Evolutionary conservation across 306 rosid species (phyloP), one percentile per base, ranked within the genome.

Genomic region (Sicyos edulis): DNA sequence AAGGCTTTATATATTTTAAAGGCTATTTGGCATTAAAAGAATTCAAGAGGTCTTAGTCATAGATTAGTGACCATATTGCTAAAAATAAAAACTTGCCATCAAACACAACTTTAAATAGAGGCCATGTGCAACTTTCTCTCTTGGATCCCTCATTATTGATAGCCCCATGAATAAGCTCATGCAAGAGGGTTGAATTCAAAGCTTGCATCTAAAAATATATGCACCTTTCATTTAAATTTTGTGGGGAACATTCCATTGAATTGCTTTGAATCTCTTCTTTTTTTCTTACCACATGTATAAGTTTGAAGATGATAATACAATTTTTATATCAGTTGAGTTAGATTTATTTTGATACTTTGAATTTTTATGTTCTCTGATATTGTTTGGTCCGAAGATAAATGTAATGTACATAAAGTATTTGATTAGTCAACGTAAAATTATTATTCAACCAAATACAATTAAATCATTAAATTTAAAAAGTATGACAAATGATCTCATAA

Each of bases 131-230:
- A 20, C 11, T 47, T 45, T 67, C 56, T 67, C 40, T 67, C 72
- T 47, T 67, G 72, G 56, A 67, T 67, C 72, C 19, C 56, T 67
- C 72, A 67, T 67, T 47, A 67, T 67, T 67, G 45, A 21, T 45
- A 20, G 37, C 44, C 17, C 71, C 51, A 62, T 34, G 51, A 65
- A 44, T 11, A 66, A 21, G 55, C 55, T 66, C 54, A 65, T 65
- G 54, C 53, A 44, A 65, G 37, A 3, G 20, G 13, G 40, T 21
- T 67, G 56, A 67, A 67, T 67, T 47, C 6, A 66, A 19, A 19
- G 34, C 20, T 66, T 21, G 29, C 37, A 6, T 66, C 54, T 29
- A 66, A 66, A 32, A 19, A 64, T 63, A 40, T 44, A 13, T 50
- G 17, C n/a, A 47, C 17, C 17, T 67, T 67, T 67, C 20, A 67